These are phyloP conservation scores for Hymenochaete sp. DNA, from an alignment of 1,284 basidiomycete genomes.

Conservation along the genomic window DNA sequence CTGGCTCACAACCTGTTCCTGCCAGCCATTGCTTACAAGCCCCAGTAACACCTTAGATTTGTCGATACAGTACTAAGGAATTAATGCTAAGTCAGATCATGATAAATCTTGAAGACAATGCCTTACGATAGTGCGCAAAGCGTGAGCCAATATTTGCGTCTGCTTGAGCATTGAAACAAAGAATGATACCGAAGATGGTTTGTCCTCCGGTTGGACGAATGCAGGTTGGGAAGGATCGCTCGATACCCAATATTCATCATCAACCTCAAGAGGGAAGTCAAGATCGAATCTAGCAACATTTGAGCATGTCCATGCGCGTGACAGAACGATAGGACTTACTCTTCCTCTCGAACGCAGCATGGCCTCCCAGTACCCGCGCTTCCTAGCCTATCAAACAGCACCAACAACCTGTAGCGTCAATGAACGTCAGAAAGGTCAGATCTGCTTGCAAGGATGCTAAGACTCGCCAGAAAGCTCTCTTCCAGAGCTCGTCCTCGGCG, in stretches of 20 bases:
- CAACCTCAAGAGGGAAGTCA: constrained; percentile 72
- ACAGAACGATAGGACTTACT: constrained; percentile 39
- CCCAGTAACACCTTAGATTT: constrained; percentile 47
- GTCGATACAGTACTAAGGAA: constrained; percentile 60
- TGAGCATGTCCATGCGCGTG: constrained; percentile 9
- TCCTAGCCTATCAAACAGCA: constrained; percentile 53
- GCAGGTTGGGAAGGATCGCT: constrained; percentile 35
- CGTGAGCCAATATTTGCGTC: constrained; percentile 63
- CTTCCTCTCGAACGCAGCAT: constrained; percentile 66
- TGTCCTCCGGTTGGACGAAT: constrained; percentile 57
- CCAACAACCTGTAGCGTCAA: constrained; percentile 23
- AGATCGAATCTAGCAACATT: constrained; percentile 54
- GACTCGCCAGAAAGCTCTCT: constrained; percentile 42
- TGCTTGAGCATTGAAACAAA: constrained; percentile 67
- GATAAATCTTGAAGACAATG: constrained; percentile 14
- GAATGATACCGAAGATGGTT: constrained; percentile 50
- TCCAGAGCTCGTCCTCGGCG: constrained; percentile 42
- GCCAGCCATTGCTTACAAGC: constrained; percentile 43
- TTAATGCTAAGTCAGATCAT: constrained; percentile 2
- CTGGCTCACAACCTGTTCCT: constrained; percentile 56
- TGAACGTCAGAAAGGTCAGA: neutral
- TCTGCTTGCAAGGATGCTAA: constrained; percentile 15
- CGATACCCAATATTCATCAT: constrained; percentile 78
- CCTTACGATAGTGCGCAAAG: constrained; percentile 61
- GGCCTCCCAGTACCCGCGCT: constrained; percentile 65